These are phyloP conservation scores for Pyracantha coccinea DNA, from an alignment of 331 rosid genomes.

Conservation along the genomic window DNA sequence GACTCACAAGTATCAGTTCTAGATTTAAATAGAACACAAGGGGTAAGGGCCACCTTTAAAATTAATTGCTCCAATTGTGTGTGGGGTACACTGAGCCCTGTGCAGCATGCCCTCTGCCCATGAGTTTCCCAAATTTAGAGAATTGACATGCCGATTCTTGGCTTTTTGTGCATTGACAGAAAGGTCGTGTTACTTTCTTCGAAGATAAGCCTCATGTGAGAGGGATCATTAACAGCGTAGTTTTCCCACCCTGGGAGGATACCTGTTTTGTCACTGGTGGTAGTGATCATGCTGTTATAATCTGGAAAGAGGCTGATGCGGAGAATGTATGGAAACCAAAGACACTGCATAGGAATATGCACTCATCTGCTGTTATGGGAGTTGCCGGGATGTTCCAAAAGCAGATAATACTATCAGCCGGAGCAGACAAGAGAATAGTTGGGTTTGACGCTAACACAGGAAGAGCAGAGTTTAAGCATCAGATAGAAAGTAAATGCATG, in stretches of 20 bases:
- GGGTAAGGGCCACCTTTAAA: slow-evolving; percentile 37
- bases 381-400: slow-evolving; percentile 82
- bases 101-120: not conserved
- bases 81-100: not conserved
- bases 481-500: slow-evolving; percentile 89
- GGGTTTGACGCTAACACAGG: slow-evolving; percentile 59
- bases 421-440: slow-evolving; percentile 81
- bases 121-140: not conserved
- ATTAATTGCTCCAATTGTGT: not conserved
- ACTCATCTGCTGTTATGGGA: slow-evolving; percentile 97
- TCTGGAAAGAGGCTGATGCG: slow-evolving; percentile 65
- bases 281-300: slow-evolving; percentile 81
- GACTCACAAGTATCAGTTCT: slow-evolving; percentile 80
- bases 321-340: slow-evolving; percentile 67
- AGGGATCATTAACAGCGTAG: slow-evolving; percentile 78
- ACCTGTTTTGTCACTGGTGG: slow-evolving; percentile 78
- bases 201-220: slow-evolving; percentile 79
- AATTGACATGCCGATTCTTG: not conserved
- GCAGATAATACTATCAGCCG: slow-evolving; percentile 70
- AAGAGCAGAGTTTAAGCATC: slow-evolving; percentile 74
- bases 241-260: slow-evolving; percentile 81
- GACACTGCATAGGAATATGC: slow-evolving; percentile 64
- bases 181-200: slow-evolving; percentile 54
- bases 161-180: slow-evolving; percentile 41
- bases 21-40: slow-evolving; percentile 52